These are phyloP conservation scores for Salix caprea DNA, from an alignment of 345 rosid genomes.

Conservation along the genomic window DNA sequence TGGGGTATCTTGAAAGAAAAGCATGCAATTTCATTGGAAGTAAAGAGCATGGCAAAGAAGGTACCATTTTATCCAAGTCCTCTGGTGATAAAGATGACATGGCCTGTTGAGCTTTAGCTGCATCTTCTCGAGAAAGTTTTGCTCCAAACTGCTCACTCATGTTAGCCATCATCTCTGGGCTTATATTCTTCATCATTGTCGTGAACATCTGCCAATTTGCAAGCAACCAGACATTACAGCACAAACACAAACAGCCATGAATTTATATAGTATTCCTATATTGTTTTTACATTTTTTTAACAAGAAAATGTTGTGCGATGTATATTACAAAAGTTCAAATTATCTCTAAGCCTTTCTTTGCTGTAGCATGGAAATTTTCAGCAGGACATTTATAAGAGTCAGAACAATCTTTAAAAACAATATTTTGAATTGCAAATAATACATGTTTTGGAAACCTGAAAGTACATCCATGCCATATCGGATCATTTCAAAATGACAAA, in stretches of 20 bases:
- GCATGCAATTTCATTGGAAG: background rate
- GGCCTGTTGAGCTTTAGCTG: slow-evolving; percentile 83
- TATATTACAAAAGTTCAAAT: background rate
- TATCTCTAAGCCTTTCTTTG: background rate
- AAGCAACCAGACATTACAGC: slow-evolving; percentile 6
- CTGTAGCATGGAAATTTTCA: background rate
- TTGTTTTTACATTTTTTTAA: background rate
- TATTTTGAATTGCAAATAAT: background rate
- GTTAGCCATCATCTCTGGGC: slow-evolving; percentile 92
- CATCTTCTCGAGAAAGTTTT: slow-evolving; percentile 78
- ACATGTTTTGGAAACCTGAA: background rate
- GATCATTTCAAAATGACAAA: background rate
- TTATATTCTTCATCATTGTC: slow-evolving; percentile 86
- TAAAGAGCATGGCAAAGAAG: background rate
- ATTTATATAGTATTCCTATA: background rate
- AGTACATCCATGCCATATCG: background rate
- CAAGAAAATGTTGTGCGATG: background rate
- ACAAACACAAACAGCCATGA: background rate
- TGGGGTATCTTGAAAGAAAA: background rate
- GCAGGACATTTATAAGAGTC: background rate
- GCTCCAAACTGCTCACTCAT: slow-evolving; percentile 92
- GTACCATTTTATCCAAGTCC: slow-evolving; percentile 82
- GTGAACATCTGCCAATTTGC: slow-evolving; percentile 60
- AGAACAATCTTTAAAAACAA: background rate
- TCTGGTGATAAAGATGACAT: slow-evolving; percentile 88